These are phyloP conservation scores for Pyronema domesticum DNA, from an alignment of 495 filamentous ascomycete species.

Conservation along the genomic window DNA sequence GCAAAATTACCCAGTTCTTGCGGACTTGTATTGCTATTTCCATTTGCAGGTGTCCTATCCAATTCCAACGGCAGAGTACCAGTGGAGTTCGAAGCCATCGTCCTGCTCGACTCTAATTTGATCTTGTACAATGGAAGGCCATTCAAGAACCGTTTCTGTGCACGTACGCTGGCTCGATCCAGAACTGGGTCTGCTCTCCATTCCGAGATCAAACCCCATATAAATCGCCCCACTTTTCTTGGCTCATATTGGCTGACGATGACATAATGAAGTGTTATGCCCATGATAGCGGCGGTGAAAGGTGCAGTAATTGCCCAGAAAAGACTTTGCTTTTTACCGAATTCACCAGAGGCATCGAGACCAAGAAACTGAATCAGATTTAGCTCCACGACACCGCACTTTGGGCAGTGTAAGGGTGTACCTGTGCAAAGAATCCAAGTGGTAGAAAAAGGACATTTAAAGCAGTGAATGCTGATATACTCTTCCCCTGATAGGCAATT, in stretches of 20 bases:
- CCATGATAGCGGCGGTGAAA: background rate
- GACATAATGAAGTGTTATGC: background rate
- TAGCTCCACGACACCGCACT: background rate
- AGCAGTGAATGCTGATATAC: background rate
- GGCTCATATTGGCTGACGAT: background rate
- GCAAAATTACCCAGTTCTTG: too few species aligned
- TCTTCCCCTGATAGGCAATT: background rate
- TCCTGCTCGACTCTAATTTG: background rate
- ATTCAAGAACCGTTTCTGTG: background rate
- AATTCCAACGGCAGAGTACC: too few species aligned
- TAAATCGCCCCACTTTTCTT: background rate
- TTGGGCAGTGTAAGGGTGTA: background rate
- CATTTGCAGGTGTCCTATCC: too few species aligned
- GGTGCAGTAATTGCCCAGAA: background rate
- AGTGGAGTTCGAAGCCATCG: too few species aligned
- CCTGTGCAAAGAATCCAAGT: background rate
- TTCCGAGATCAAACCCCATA: background rate
- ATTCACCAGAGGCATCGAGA: background rate
- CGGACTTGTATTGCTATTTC: too few species aligned
- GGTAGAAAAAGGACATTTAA: background rate
- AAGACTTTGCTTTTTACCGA: background rate
- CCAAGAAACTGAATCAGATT: background rate
- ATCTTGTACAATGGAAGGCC: background rate
- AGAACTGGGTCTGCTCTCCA: background rate
- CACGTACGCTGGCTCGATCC: background rate